Conservation (phyloP, 2,329 filamentous ascomycete species). For the Cladosporium sp. region DNA sequence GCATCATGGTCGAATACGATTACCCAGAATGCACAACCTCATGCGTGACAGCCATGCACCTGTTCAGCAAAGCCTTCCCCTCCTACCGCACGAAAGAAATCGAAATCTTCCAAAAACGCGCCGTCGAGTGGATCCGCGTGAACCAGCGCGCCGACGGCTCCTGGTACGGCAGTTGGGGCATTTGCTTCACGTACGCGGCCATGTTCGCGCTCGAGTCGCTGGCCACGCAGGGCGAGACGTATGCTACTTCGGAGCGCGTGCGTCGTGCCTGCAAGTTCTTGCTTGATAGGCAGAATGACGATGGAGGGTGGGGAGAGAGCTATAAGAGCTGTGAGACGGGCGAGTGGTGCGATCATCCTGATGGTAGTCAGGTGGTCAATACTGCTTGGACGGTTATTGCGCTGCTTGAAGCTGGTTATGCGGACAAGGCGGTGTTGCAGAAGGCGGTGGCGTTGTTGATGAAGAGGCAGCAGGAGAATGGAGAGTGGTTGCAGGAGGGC, state of each 20-base stretch:
- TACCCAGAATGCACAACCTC: constrained; percentile 98
- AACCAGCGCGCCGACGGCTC: constrained; percentile 77
- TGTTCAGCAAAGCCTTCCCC: constrained; percentile 78
- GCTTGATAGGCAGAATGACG: constrained; percentile 73
- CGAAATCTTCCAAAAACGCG: constrained; percentile 62
- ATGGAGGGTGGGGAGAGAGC: constrained; percentile 95
- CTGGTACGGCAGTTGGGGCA: constrained; percentile 97
- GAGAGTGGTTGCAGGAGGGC: constrained; percentile 90
- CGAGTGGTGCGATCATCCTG: constrained; percentile 66
- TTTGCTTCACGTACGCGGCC: constrained; percentile 94
- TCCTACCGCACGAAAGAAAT: constrained; percentile 76
- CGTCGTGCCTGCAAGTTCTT: constrained; percentile 80
- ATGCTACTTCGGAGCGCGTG: constrained; percentile 65
- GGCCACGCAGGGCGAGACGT: constrained; percentile 74
- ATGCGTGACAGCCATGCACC: constrained; percentile 77
- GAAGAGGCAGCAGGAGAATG: constrained; percentile 76
- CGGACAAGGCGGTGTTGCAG: constrained; percentile 65
- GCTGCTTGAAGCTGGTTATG: constrained; percentile 76
- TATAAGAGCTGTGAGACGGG: constrained; percentile 79
- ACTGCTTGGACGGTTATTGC: constrained; percentile 79
- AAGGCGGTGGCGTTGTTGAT: constrained; percentile 77
- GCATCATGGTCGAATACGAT: constrained; percentile 98
- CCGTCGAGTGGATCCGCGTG: constrained; percentile 76
- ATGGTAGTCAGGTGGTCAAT: constrained; percentile 83
- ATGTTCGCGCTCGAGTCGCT: constrained; percentile 95